Evolutionary conservation across 2,329 filamentous ascomycete species (phyloP).

Genomic region (Zymoseptoria pseudotritici): DNA sequence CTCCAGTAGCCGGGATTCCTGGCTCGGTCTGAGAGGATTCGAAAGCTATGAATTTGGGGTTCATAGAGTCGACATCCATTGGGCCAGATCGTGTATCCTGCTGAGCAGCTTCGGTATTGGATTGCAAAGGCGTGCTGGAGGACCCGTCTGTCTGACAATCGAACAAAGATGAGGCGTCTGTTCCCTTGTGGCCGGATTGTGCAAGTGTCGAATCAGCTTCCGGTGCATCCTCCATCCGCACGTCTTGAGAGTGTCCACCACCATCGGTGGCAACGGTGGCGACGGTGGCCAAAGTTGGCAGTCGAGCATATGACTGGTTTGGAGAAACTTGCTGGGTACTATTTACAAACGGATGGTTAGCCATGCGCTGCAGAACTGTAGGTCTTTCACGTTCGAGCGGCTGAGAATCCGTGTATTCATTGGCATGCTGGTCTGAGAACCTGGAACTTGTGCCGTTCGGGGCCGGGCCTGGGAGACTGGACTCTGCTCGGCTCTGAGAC

Average conservation of each 20-base stretch:
- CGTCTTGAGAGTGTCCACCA: conserved; percentile 2
- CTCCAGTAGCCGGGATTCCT: conserved; percentile 5
- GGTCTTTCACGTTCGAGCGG: neutral
- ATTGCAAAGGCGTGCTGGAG: neutral
- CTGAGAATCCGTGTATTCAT: conserved; percentile 21
- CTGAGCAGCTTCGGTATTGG: neutral
- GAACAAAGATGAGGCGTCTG: neutral
- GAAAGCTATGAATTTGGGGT: neutral
- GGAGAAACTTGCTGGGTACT: conserved; percentile 32
- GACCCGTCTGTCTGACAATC: neutral
- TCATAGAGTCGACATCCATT: neutral
- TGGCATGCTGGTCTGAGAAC: conserved; percentile 11
- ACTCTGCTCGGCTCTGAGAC: conserved; percentile 13
- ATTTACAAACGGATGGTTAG: conserved; percentile 36
- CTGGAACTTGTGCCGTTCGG: conserved; percentile 7
- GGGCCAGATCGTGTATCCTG: neutral
- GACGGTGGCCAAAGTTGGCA: neutral
- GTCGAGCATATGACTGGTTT: neutral
- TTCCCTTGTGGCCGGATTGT: neutral
- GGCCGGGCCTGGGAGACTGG: neutral
- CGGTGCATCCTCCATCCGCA: neutral
- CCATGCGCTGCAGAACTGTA: conserved; percentile 14
- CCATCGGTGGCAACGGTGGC: conserved; percentile 7
- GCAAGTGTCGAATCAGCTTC: neutral
- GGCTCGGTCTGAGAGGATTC: neutral